These are phyloP conservation scores for Dryas drummondii DNA, from an alignment of 306 rosid species.

Conservation along the genomic window DNA sequence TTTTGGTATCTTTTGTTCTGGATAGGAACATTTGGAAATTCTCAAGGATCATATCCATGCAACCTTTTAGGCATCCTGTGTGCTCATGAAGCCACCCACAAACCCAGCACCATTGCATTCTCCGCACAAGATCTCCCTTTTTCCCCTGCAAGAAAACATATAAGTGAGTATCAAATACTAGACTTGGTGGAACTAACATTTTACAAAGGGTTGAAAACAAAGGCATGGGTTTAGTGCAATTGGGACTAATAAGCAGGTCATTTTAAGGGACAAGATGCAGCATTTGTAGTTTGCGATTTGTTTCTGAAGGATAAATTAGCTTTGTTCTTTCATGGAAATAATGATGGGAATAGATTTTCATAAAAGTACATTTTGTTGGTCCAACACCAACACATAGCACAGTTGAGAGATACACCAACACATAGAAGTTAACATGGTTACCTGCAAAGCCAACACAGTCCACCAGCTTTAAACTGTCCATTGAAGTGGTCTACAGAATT, in stretches of 20 bases:
- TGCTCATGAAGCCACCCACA: slow-evolving; percentile 86
- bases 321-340: not conserved
- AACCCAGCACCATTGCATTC: slow-evolving; percentile 95
- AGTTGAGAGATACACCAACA: not conserved
- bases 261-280: not conserved
- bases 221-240: not conserved
- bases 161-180: not conserved
- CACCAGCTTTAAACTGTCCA: slow-evolving; percentile 91
- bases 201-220: not conserved
- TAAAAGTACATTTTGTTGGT: not conserved
- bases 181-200: not conserved
- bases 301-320: not conserved
- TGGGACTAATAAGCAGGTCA: not conserved
- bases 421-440: slow-evolving; percentile 23
- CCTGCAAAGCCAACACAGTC: slow-evolving; percentile 99
- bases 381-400: slow-evolving; percentile 9
- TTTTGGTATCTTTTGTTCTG: not conserved
- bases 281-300: not conserved
- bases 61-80: slow-evolving; percentile 55
- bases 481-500: slow-evolving; percentile 90
- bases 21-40: not conserved
- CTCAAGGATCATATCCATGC: not conserved
- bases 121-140: slow-evolving; percentile 81
- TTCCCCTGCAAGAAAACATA: slow-evolving; percentile 66
- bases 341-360: not conserved